Conservation (phyloP, 2,329 filamentous ascomycete genomes). For the Thelonectria discophora region DNA sequence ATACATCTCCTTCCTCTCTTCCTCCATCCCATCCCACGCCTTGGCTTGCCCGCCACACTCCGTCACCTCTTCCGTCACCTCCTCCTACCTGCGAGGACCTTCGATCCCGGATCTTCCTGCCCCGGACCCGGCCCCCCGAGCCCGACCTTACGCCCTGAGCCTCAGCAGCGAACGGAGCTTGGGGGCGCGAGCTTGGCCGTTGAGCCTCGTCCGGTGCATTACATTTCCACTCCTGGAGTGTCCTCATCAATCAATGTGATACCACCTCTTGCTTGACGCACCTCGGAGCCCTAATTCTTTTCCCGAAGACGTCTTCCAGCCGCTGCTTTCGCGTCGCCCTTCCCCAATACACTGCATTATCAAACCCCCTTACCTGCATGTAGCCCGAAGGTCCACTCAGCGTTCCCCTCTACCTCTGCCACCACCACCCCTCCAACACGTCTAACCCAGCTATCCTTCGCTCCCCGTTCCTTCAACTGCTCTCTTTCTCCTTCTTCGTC, state of each 20-base stretch:
- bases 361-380: slow-evolving; percentile 56
- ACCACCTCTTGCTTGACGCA: slow-evolving; percentile 48
- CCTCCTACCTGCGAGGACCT: background rate
- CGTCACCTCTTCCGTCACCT: slow-evolving; percentile 2
- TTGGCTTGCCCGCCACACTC: background rate
- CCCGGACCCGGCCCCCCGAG: slow-evolving; percentile 32
- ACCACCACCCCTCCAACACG: slow-evolving; percentile 51
- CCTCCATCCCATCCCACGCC: background rate
- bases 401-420: slow-evolving; percentile 44
- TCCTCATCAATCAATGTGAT: slow-evolving; percentile 48
- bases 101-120: slow-evolving; percentile 24
- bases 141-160: slow-evolving; percentile 18
- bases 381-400: slow-evolving; percentile 56
- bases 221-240: slow-evolving; percentile 44
- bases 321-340: slow-evolving; percentile 45
- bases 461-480: slow-evolving; percentile 47
- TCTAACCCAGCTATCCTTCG: slow-evolving; percentile 41
- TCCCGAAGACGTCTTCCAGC: slow-evolving; percentile 41
- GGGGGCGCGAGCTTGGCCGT: slow-evolving; percentile 19
- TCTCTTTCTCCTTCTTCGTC: slow-evolving; percentile 38
- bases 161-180: slow-evolving; percentile 8
- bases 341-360: slow-evolving; percentile 47
- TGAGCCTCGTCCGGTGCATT: slow-evolving; percentile 13
- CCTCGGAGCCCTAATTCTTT: slow-evolving; percentile 45
- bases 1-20: slow-evolving; percentile 1